Evolutionary conservation across 331 rosid species (phyloP).

Genomic region (Pyracantha coccinea): DNA sequence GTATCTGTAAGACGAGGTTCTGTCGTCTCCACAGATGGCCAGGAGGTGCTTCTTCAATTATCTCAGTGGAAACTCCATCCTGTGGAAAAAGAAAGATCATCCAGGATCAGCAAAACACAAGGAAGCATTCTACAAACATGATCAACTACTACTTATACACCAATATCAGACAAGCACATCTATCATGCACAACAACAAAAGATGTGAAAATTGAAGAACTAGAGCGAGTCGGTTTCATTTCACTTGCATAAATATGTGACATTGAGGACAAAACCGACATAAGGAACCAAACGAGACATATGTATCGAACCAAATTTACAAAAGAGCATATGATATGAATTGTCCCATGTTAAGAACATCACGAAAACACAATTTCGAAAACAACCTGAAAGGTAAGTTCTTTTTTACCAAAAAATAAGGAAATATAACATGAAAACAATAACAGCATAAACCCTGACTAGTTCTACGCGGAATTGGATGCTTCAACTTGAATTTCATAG

Average conservation of each 20-base stretch:
- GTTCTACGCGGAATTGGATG: not conserved
- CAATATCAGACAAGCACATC: slow-evolving; percentile 6
- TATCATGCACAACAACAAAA: not conserved
- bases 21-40: slow-evolving; percentile 30
- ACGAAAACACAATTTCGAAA: not conserved
- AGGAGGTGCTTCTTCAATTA: slow-evolving; percentile 41
- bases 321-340: not conserved
- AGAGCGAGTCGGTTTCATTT: not conserved
- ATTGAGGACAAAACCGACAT: not conserved
- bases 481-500: not conserved
- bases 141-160: slow-evolving; percentile 1
- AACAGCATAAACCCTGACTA: not conserved
- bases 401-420: not conserved
- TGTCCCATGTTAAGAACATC: not conserved
- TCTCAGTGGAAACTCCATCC: slow-evolving; percentile 40
- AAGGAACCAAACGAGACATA: not conserved
- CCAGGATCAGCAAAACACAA: not conserved
- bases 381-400: not conserved
- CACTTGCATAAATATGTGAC: not conserved
- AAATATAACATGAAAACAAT: not conserved
- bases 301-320: not conserved
- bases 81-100: not conserved
- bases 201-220: not conserved
- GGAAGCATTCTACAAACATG: not conserved
- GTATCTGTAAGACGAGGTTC: slow-evolving; percentile 32